A percentile compares a stretch with the other conserved stretches of the same genome.
Conservation (phyloP, 495 filamentous ascomycete species). For the Thozetella sp. region DNA sequence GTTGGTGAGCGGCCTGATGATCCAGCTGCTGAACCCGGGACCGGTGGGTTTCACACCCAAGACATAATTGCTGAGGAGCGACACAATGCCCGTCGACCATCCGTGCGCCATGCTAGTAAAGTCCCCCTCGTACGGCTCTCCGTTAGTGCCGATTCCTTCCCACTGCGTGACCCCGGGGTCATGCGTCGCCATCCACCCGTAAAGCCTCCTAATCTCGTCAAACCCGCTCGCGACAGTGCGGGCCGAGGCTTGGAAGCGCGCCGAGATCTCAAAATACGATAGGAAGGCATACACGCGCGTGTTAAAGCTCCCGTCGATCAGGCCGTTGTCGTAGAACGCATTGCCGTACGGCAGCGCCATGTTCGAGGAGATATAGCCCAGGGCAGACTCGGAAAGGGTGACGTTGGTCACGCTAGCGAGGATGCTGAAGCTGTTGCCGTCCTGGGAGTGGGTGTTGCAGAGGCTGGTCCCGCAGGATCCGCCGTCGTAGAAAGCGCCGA, state of each 20-base stretch:
- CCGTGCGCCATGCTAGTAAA: slow-evolving; percentile 41
- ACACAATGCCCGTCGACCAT: slow-evolving; percentile 41
- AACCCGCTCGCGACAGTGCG: slow-evolving; percentile 30
- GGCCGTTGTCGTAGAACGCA: slow-evolving; percentile 45
- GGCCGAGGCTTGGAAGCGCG: slow-evolving; percentile 32
- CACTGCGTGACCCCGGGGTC: slow-evolving; percentile 44
- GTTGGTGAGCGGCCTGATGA: slow-evolving; percentile 28
- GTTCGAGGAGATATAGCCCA: slow-evolving; percentile 31
- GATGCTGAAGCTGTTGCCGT: slow-evolving; percentile 45
- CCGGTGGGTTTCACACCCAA: slow-evolving; percentile 41
- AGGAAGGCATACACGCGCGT: slow-evolving; percentile 50
- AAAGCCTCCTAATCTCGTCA: slow-evolving; percentile 40
- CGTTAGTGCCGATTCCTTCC: slow-evolving; percentile 41
- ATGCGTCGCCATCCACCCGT: slow-evolving; percentile 44
- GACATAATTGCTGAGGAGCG: slow-evolving; percentile 35
- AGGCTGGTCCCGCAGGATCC: slow-evolving; percentile 9
- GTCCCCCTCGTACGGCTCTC: slow-evolving; percentile 33
- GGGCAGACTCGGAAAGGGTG: slow-evolving; percentile 23
- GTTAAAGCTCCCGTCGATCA: slow-evolving; percentile 30
- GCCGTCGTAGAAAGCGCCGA: slow-evolving; percentile 40
- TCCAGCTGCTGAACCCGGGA: slow-evolving; percentile 34
- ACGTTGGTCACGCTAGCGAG: slow-evolving; percentile 33
- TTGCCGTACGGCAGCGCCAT: slow-evolving; percentile 39
- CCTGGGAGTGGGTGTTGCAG: slow-evolving; percentile 42
- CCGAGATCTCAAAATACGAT: slow-evolving; percentile 50